Evolutionary conservation across 768 basidiomycete species (phyloP).

Genomic region (Amanita rubescens): DNA sequence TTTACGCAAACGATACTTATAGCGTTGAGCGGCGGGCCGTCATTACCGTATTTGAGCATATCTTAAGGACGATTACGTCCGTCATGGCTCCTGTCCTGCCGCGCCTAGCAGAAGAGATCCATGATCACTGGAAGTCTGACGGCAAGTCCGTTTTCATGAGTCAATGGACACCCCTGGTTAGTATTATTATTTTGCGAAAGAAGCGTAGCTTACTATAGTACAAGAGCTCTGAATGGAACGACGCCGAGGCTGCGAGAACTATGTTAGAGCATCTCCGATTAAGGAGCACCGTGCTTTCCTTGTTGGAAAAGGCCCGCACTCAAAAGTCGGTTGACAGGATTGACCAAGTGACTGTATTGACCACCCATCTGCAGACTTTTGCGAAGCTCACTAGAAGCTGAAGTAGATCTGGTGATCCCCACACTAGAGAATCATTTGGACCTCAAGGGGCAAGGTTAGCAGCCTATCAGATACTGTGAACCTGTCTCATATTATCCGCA

Average conservation of each 20-base stretch:
- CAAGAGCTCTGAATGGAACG: slow-evolving; percentile 57
- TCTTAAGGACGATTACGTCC: slow-evolving; percentile 56
- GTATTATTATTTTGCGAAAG: slow-evolving; percentile 13
- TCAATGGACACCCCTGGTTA: slow-evolving; percentile 64
- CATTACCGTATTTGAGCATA: slow-evolving; percentile 68
- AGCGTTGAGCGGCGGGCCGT: slow-evolving; percentile 54
- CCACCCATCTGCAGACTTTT: slow-evolving; percentile 40
- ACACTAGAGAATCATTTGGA: slow-evolving; percentile 25
- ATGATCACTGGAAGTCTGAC: slow-evolving; percentile 35
- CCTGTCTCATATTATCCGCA: slow-evolving; percentile 18
- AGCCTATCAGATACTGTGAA: not conserved
- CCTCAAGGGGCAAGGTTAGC: slow-evolving; percentile 34
- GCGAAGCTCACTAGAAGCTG: slow-evolving; percentile 70
- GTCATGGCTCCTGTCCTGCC: slow-evolving; percentile 84
- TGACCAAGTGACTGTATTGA: not conserved
- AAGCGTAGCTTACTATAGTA: not conserved
- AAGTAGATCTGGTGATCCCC: slow-evolving; percentile 57
- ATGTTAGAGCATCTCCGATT: slow-evolving; percentile 60
- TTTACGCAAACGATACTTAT: slow-evolving; percentile 63
- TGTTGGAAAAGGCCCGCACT: slow-evolving; percentile 71
- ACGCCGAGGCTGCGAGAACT: slow-evolving; percentile 45
- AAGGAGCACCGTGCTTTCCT: slow-evolving; percentile 50
- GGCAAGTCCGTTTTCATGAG: slow-evolving; percentile 59
- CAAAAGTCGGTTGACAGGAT: slow-evolving; percentile 50
- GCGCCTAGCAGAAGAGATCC: slow-evolving; percentile 86